phyloP scores from a whole-genome alignment of 2,329 filamentous ascomycete genomes.

The Diaporthe citrichinensis region DNA sequence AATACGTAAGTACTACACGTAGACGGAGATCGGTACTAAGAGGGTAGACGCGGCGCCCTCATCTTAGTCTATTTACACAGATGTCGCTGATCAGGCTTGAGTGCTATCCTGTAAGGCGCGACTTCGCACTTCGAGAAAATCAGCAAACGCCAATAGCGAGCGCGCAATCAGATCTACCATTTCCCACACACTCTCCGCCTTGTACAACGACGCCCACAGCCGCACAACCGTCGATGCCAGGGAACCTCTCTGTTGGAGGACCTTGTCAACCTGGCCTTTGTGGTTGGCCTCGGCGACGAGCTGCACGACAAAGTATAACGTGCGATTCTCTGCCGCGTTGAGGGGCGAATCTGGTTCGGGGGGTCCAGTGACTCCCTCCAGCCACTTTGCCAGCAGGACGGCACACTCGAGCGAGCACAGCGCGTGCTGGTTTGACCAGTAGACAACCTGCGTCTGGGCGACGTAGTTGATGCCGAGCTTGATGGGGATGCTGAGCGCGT shows the following conservation, averaged over 20 bases:
- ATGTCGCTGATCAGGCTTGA: neutral
- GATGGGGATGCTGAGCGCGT: constrained; percentile 9
- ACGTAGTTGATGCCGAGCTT: constrained; percentile 7
- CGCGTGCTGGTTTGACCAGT: constrained; percentile 1
- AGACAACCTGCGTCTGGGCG: constrained; percentile 3
- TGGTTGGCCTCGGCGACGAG: neutral
- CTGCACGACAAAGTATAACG: neutral
- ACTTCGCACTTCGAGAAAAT: neutral
- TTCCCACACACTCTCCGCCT: constrained; percentile 5
- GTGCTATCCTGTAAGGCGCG: neutral
- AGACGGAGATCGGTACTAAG: neutral
- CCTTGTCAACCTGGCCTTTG: neutral
- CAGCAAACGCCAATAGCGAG: constrained; percentile 3
- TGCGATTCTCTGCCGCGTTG: neutral
- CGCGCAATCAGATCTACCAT: constrained; percentile 2
- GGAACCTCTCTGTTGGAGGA: neutral
- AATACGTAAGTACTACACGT: neutral
- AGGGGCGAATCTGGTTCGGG: neutral
- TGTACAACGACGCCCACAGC: constrained; percentile 3
- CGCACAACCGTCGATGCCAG: constrained; percentile 1
- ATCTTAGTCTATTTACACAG: neutral
- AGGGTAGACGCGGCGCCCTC: neutral
- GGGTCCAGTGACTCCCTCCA: neutral
- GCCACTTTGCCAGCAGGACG: constrained; percentile 8
- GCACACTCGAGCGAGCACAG: constrained; percentile 15